Evolutionary conservation across 2,329 filamentous ascomycete species (phyloP), one percentile per base, ranked within the genome.

Genomic region (Penicillium sumatraense): DNA sequence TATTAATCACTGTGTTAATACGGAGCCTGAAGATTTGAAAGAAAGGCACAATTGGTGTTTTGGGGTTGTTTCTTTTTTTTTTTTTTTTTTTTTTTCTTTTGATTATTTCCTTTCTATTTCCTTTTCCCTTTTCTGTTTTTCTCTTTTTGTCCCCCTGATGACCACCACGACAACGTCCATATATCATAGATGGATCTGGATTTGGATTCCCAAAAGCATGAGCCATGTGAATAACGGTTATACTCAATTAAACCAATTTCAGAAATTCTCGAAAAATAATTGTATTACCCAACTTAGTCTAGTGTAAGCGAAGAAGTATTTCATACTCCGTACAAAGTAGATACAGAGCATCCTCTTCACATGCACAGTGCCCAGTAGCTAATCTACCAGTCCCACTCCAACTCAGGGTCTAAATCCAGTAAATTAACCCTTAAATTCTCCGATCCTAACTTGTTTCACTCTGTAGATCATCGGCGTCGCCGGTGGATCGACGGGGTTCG

Each of bases 191-290:
- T 24, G 53, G 40, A 44, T 40, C 20, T 21, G 20, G 35, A 38
- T 21, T 20, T 41, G 38, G 53, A 45, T 47, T 51, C 27, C 42
- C 18, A 54, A 51, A 51, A 48, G 48, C 47, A 51, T 55, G 53
- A 55, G 21, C 41, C 27, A 55, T 55, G 44, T 48, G 41, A 55
- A 33, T 38, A 41, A 41, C 38, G 38, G 38, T 41, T 41, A 41
- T 20, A 14, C 16, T 41, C 11, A 23, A 41, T 24, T 9, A 31
- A 31, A 10, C 6, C 10, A 31, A 13, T 31, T 31, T 31, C 11
- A 31, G 29, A 31, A 14, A 31, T 31, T 31, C 3, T 8, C 9
- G 5, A 9, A 2, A 31, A 29, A 29, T n/a, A n/a, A n/a, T n/a
- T n/a, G n/a, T n/a, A n/a, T n/a, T n/a, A n/a, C n/a, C n/a, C n/a